Conservation (phyloP, 1,139 yeast genomes). For the Kluyveromyces sp. region DNA sequence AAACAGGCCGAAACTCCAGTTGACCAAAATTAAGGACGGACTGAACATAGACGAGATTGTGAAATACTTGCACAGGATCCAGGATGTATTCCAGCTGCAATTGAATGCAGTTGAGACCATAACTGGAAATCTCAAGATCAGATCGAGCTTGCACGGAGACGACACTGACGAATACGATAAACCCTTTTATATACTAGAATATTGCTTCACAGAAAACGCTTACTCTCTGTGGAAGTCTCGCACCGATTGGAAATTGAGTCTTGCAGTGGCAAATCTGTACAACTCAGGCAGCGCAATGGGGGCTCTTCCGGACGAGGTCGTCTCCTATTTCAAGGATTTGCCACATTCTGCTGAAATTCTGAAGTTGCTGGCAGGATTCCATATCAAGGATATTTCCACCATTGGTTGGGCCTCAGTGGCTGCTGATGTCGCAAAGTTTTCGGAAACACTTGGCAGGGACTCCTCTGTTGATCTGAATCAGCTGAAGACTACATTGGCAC, state of each 20-base stretch:
- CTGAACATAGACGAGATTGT: slow-evolving; percentile 13
- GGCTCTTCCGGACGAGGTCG: neutral
- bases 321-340: neutral
- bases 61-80: slow-evolving; percentile 19
- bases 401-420: slow-evolving; percentile 2
- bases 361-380: slow-evolving; percentile 14
- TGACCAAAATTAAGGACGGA: slow-evolving; percentile 19
- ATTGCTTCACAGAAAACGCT: slow-evolving; percentile 16
- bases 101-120: slow-evolving; percentile 24
- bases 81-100: slow-evolving; percentile 22
- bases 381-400: slow-evolving; percentile 11
- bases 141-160: slow-evolving; percentile 15
- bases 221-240: slow-evolving; percentile 26
- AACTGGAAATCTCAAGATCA: slow-evolving; percentile 26
- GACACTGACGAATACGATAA: slow-evolving; percentile 12
- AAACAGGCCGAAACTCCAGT: slow-evolving; percentile 20
- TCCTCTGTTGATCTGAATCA: slow-evolving; percentile 11
- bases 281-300: slow-evolving; percentile 1
- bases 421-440: neutral
- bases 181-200: slow-evolving; percentile 26
- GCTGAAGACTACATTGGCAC: slow-evolving; percentile 18
- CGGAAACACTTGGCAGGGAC: neutral
- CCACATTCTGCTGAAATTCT: slow-evolving; percentile 1
- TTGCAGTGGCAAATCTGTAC: slow-evolving; percentile 17
- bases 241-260: slow-evolving; percentile 23